Evolutionary conservation across 1,284 basidiomycete species (phyloP), one percentile per base, ranked within the genome.

Genomic region (Cerioporus squamosus): DNA sequence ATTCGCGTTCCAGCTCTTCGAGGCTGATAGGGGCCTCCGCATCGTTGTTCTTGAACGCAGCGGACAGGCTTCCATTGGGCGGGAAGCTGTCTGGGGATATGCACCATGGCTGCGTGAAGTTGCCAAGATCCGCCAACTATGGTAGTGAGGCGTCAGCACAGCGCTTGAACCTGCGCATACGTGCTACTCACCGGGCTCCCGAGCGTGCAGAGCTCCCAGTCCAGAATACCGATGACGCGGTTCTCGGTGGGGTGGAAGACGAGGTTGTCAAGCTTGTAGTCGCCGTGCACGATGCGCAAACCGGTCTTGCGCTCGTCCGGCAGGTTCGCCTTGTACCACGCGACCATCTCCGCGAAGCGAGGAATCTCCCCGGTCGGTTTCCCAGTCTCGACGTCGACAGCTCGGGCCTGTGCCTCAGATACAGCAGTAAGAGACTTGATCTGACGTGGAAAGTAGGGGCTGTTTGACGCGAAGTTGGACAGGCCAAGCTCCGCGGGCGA

Each of bases 231-330:
- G 67, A 98, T 95, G 2, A 98, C 95, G 45, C 86, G 80, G 58
- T 95, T 93, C 75, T 97, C 90, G 2, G 90, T 95, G 0, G 93
- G 91, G 70, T 98, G 95, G 76, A 95, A 98, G 61, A 98, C 85
- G 65, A 98, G 74, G 72, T 98, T 99, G 74, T 99, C 96, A 22
- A 97, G 82, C 75, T 99, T 99, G 73, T 94, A 98, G 74, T 98
- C 96, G 22, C 97, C 96, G 71, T 98, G 96, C 4, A 97, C 93
- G 62, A 97, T 87, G 38, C 91, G 84, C 51, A 86, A 78, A 1
- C 90, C 90, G 15, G 80, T 81, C 74, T 87, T 87, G 64, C 79
- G 82, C 70, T 91, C 90, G 67, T 89, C 82, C 0, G 93, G 95
- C 52, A 94, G 78, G 66, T 92, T 82, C 40, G 75, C 72, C 50